These are phyloP conservation scores for Ceratocystis variospora DNA, from an alignment of 2,329 filamentous ascomycete species.

Conservation along the genomic window DNA sequence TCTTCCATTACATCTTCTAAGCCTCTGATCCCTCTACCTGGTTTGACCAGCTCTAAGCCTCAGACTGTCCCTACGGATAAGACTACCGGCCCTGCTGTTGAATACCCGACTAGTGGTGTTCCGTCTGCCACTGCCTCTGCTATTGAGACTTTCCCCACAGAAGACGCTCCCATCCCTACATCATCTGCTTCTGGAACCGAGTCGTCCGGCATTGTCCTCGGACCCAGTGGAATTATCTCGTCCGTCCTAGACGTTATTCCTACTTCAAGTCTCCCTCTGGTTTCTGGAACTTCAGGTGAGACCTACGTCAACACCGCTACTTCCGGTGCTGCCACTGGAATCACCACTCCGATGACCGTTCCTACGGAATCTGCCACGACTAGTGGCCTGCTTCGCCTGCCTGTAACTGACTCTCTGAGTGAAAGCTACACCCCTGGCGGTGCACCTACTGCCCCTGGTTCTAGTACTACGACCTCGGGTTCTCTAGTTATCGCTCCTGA, in stretches of 20 bases:
- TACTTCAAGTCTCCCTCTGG: neutral
- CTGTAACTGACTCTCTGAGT: neutral
- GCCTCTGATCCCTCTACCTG: neutral
- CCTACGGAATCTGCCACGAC: constrained; percentile 1
- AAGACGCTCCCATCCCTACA: constrained; percentile 19
- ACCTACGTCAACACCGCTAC: constrained; percentile 13
- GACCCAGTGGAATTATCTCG: constrained; percentile 26
- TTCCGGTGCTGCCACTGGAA: constrained; percentile 14
- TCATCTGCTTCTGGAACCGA: neutral
- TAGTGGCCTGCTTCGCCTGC: neutral
- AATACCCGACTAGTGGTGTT: neutral
- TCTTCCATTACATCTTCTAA: neutral
- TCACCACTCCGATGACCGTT: constrained; percentile 1
- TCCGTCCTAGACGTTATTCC: constrained; percentile 11
- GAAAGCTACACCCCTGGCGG: neutral
- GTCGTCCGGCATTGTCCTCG: constrained; percentile 23
- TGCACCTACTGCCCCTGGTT: neutral
- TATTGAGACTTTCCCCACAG: constrained; percentile 19
- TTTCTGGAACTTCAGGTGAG: neutral
- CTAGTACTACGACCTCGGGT: neutral
- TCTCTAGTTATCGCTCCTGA: constrained; percentile 12
- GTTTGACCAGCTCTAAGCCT: neutral
- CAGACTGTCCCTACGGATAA: constrained; percentile 19
- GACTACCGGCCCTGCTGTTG: neutral
- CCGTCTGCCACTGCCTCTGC: constrained; percentile 6